phyloP scores from a whole-genome alignment of 176 grass and related monocot genomes.

The Oryza australiensis region DNA sequence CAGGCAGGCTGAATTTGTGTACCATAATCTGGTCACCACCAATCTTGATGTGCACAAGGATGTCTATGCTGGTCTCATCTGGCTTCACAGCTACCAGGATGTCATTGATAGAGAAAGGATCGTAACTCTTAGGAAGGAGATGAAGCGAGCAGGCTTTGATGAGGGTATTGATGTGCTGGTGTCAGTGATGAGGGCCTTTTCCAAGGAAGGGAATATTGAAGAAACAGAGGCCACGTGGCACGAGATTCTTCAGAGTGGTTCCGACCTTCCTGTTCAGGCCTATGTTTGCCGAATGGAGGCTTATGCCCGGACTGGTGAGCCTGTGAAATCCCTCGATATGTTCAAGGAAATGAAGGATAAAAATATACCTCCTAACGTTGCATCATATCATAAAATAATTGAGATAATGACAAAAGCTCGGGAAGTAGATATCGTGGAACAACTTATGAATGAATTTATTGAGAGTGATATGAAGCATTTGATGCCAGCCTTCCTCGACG shows the following conservation, averaged over 20 bases:
- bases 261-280: constrained; percentile 62
- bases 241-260: constrained; percentile 59
- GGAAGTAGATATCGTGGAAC: constrained; percentile 62
- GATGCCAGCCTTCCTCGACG: constrained; percentile 79
- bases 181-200: constrained; percentile 85
- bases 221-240: constrained; percentile 82
- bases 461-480: constrained; percentile 79
- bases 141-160: constrained; percentile 59
- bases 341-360: constrained; percentile 80
- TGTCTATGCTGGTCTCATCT: constrained; percentile 81
- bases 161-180: constrained; percentile 80
- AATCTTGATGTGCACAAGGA: constrained; percentile 72
- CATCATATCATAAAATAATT: constrained; percentile 94
- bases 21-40: constrained; percentile 80
- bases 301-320: constrained; percentile 55
- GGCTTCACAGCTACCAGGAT: constrained; percentile 98
- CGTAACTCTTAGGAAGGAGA: constrained; percentile 64
- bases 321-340: constrained; percentile 87
- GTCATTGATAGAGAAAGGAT: constrained; percentile 79
- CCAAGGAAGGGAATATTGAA: constrained; percentile 80
- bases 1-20: constrained; percentile 84
- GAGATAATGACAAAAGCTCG: constrained; percentile 67
- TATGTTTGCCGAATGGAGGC: constrained; percentile 93
- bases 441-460: constrained; percentile 71
- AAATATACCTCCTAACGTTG: constrained; percentile 58